Base-by-base conservation (phyloP, 768 basidiomycete genomes). In the Lactarius evosmus region DNA sequence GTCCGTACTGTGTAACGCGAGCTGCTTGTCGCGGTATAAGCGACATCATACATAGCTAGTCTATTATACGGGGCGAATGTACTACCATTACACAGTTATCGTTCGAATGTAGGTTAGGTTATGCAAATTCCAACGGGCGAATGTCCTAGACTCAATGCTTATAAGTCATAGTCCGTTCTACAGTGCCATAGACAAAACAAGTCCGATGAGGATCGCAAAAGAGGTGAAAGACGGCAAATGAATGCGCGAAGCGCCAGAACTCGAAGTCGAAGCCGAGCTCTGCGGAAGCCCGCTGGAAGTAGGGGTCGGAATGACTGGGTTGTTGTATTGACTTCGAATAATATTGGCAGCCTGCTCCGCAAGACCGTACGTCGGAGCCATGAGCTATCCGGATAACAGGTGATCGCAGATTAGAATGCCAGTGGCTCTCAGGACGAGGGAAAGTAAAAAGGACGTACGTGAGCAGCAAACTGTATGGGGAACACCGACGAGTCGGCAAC, bases 401-500 rank as follows among this genome's bases (percentile, higher is more conserved):
- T n/a, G n/a, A n/a, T n/a, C n/a, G n/a, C n/a, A n/a, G n/a, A n/a
- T 57, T 11, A 58, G 7, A 44, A 12, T 29, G 19, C 17, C 33
- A 22, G 49, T 50, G 22, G n/a, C n/a, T 7, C 44, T 46, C 11
- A 11, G 22, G 41, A 44, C 49, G 49, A 51, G 8, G 22, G 29
- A 29, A 29, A 46, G 44, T n/a, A 46, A 46, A 27, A 22, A 19
- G n/a, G 25, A 52, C 62, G 27, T 65, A 79, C 74, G 69, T 84
- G 83, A 3, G 82, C 81, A 5, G 82, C 77, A 57, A 82, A 78
- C 65, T 79, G 71, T 55, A 85, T 74, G 0, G 86, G 84, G 73
- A 82, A 83, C 30, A 87, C 79, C 0, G 81, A 83, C 14, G 84
- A 76, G 68, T 86, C 84, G 14, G 78, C 78, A 36, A 87, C 84